Conservation (phyloP, 1,284 basidiomycete species). For the Phellopilus nigrolimitatus region DNA sequence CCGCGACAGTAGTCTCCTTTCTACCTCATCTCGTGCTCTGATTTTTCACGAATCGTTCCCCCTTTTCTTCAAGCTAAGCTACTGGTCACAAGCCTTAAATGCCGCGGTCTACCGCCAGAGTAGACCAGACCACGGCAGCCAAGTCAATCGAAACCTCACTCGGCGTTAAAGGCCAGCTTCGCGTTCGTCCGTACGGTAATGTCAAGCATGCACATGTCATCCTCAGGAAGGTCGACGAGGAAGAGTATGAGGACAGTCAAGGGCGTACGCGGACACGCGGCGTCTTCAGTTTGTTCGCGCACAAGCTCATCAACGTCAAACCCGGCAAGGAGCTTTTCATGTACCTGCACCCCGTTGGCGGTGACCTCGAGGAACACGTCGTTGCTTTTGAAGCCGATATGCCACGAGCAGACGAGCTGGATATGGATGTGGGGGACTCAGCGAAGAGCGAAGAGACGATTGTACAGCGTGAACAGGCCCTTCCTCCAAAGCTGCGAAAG, state of each 20-base stretch:
- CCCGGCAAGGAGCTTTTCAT: conserved; percentile 19
- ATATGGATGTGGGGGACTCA: background rate
- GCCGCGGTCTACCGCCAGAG: background rate
- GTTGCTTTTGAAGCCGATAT: conserved; percentile 18
- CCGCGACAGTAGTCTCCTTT: no score
- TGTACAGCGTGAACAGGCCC: conserved; percentile 6
- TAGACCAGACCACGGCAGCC: background rate
- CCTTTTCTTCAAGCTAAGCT: background rate
- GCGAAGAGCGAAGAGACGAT: conserved; percentile 10
- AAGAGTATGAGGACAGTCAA: conserved; percentile 9
- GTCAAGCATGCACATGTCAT: conserved; percentile 19
- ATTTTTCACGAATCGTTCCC: background rate
- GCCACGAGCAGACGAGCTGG: conserved; percentile 1
- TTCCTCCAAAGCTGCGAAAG: conserved; percentile 19
- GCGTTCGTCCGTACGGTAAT: conserved; percentile 16
- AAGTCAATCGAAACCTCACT: conserved; percentile 6
- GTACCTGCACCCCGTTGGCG: conserved; percentile 9
- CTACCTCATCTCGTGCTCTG: no score
- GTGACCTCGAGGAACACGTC: conserved; percentile 13
- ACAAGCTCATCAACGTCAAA: conserved; percentile 19
- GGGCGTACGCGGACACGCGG: conserved; percentile 11
- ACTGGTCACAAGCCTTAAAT: background rate
- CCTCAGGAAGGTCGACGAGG: conserved; percentile 18
- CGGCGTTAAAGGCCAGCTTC: conserved; percentile 11
- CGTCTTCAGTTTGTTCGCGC: conserved; percentile 18